Evolutionary conservation across 768 basidiomycete species (phyloP), one percentile per base, ranked within the genome.

Genomic region (Pleurotus tuber-regium): DNA sequence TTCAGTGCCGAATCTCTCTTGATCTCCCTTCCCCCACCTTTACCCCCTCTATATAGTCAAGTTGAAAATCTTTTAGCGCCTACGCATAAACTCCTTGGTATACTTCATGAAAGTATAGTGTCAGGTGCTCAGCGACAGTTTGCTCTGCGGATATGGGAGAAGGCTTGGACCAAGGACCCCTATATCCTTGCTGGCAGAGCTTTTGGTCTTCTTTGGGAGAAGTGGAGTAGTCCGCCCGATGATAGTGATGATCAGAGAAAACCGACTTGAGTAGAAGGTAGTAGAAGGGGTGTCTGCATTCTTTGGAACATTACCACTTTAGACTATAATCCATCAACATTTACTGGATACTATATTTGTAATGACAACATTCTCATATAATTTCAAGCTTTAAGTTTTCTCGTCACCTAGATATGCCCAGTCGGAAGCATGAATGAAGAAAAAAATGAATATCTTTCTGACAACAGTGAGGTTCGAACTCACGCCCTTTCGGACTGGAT

Each of bases 121-220:
- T 79, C 78, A 1, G 87, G 87, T 9, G 77, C 79, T 52, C 81
- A 85, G 54, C 70, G 61, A 43, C 68, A 80, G 57, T 80, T 90
- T 60, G 82, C 77, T 2, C 59, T 59, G 25, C 79, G 80, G 3
- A 65, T 84, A 12, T 82, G 80, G 78, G 80, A 85, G 61, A 88
- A 85, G 61, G 79, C 84, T 14, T 73, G 70, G 66, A 78, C 81
- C 1, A 71, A 73, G 10, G 84, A 88, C 48, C 88, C 88, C 0
- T 80, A 73, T 49, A 61, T 73, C 33, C 67, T 80, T 16, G 77
- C 74, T 2, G 68, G 67, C 44, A 67, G 71, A 42, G 71, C 76
- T 10, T 67, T 73, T 36, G 64, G 59, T 53, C 61, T 64, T 50
- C 68, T 69, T 28, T 76, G 74, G 42, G 72, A 78, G 50, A 67